Conservation (phyloP, 2,329 filamentous ascomycete species). For the Cladophialophora exuberans region DNA sequence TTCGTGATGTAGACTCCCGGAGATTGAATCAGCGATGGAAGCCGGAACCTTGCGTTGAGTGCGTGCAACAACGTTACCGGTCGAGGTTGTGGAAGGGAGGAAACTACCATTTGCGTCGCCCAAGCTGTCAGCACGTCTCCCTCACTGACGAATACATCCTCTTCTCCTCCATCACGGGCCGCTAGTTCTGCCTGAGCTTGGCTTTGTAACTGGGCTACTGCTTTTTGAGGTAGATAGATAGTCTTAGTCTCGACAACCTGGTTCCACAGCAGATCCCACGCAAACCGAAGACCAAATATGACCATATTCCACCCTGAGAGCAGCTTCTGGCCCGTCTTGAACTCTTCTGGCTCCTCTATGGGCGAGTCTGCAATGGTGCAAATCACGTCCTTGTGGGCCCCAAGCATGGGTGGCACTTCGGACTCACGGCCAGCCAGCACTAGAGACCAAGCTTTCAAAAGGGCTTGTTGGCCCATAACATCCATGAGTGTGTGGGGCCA, state of each 20-base stretch:
- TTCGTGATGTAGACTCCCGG: not conserved
- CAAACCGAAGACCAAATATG: not conserved
- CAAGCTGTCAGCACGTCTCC: constrained; percentile 3
- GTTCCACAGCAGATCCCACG: constrained; percentile 3
- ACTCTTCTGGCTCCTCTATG: not conserved
- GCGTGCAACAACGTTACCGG: constrained; percentile 2
- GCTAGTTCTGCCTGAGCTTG: not conserved
- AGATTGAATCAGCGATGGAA: not conserved
- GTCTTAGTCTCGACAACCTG: not conserved
- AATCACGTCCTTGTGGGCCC: not conserved
- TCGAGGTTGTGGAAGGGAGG: constrained; percentile 1
- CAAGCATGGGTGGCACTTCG: not conserved
- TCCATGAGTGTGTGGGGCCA: constrained; percentile 5
- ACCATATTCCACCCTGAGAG: not conserved
- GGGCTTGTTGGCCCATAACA: not conserved
- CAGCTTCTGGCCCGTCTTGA: not conserved
- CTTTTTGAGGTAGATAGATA: not conserved
- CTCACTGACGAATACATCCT: constrained; percentile 1
- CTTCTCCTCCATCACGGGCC: not conserved
- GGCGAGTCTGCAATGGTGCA: not conserved
- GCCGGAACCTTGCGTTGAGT: constrained; percentile 1
- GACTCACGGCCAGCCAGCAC: not conserved
- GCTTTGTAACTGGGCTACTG: not conserved
- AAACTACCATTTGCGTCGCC: not conserved
- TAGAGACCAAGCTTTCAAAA: constrained; percentile 1